A percentile compares a stretch with the other conserved stretches of the same genome.
These are phyloP conservation scores for Arachis monticola DNA, from an alignment of 331 rosid species.

Conservation along the genomic window DNA sequence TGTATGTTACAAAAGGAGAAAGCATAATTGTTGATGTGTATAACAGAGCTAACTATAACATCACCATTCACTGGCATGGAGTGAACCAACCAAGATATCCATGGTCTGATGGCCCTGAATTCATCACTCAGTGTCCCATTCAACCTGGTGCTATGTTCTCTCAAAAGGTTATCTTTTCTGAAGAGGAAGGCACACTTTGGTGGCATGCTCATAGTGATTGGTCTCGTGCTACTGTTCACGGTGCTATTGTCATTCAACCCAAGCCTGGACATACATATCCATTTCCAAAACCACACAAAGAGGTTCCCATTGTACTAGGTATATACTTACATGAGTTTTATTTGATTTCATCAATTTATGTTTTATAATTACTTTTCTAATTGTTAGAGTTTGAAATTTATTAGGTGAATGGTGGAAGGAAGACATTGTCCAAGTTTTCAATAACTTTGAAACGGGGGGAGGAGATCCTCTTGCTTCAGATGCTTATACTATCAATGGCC, in stretches of 20 bases:
- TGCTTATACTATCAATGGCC: slow-evolving; percentile 60
- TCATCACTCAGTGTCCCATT: slow-evolving; percentile 50
- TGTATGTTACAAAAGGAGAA: no score
- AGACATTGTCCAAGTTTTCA: slow-evolving; percentile 43
- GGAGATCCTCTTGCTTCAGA: slow-evolving; percentile 40
- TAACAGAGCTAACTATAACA: no score
- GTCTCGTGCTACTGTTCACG: slow-evolving; percentile 49
- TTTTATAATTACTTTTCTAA: no score
- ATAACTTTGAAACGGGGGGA: slow-evolving; percentile 22
- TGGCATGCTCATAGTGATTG: slow-evolving; percentile 60
- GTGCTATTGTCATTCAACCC: slow-evolving; percentile 52
- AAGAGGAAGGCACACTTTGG: slow-evolving; percentile 49
- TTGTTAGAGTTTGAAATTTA: no score
- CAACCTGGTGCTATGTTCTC: slow-evolving; percentile 44
- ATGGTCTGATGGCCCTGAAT: slow-evolving; percentile 56
- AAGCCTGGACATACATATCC: slow-evolving; percentile 44
- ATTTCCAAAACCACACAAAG: slow-evolving; percentile 47
- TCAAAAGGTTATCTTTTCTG: slow-evolving; percentile 42
- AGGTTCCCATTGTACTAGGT: slow-evolving; percentile 57
- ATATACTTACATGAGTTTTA: neutral
- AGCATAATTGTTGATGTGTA: no score
- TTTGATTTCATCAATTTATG: no score
- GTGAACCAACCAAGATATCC: slow-evolving; percentile 4
- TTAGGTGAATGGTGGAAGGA: slow-evolving; percentile 69
- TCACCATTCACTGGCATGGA: no score